Evolutionary conservation across 2,329 filamentous ascomycete species (phyloP), one percentile per base, ranked within the genome.

Genomic region (Trichoderma koningiopsis): DNA sequence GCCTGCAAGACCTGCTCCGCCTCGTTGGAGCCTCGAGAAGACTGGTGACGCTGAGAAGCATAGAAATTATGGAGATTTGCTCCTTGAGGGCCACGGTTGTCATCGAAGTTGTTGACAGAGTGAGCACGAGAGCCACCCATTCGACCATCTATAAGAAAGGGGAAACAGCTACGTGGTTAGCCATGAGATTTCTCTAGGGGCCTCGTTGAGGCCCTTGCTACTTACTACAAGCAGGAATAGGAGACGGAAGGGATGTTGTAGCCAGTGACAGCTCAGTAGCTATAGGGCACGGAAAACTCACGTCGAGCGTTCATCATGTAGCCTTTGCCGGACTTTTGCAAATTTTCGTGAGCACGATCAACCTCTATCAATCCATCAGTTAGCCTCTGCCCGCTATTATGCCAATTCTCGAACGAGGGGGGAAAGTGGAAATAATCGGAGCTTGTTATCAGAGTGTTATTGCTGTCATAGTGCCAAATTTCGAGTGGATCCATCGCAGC

Each of bases 1-100:
- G 94, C 94, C 89, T 98, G 96, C 87, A 97, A 93, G 89, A 97
- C 93, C 85, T 97, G 94, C 85, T 98, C 96, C 81, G 94, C 93
- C 85, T 98, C 96, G 86, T 87, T 90, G 78, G 88, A 88, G 87
- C 94, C 83, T 87, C 93, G 83, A 86, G 93, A 85, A 86, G 88
- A 89, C 83, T 95, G 93, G 83, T 96, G 96, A 79, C 95, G 92
- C 84, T 98, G 96, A 76, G 89, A 90, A 78, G 94, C 93, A 82
- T 97, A 98, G 82, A 95, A 98, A 80, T 92, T 95, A 82, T 97
- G 95, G 70, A 96, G 86, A 80, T 96, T 81, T 73, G 92, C 89
- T 78, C 91, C 91, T 72, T 91, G 88, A 71, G 92, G 77, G 68
- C 82, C 89, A 74, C 89, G 88, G 77, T 89, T 86, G 74, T 96